These are phyloP conservation scores for Fusarium chlamydosporum DNA, from an alignment of 2,329 filamentous ascomycete species.

Conservation along the genomic window DNA sequence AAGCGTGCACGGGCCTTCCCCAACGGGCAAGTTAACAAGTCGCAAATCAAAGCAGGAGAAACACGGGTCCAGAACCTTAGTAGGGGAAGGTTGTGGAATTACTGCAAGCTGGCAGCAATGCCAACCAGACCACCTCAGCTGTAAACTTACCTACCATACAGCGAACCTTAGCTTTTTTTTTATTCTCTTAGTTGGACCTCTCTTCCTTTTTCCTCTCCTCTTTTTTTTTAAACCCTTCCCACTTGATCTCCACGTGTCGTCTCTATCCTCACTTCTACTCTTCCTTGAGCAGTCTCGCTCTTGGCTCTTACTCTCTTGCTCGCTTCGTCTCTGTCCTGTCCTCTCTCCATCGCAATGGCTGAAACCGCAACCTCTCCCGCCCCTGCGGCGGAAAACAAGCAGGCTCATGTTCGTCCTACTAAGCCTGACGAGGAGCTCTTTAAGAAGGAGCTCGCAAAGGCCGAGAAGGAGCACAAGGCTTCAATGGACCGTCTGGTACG, in stretches of 20 bases:
- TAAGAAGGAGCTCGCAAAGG: constrained; percentile 82
- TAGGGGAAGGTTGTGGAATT: constrained; percentile 50
- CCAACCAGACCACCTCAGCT: constrained; percentile 7
- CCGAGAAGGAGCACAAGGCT: constrained; percentile 87
- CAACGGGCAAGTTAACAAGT: constrained; percentile 44
- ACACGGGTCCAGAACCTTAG: constrained; percentile 48
- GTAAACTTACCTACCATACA: constrained; percentile 8
- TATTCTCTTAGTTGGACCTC: constrained; percentile 29
- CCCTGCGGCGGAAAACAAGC: constrained; percentile 57
- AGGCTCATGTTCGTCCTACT: constrained; percentile 73
- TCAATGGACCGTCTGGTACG: constrained; percentile 73
- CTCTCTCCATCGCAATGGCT: constrained; percentile 58
- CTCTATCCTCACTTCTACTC: constrained; percentile 25
- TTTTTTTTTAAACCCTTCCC: constrained; percentile 31
- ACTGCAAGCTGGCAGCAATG: constrained; percentile 31
- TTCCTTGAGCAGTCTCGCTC: constrained; percentile 41
- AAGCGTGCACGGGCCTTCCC: constrained; percentile 45
- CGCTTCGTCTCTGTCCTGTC: constrained; percentile 22
- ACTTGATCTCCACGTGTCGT: constrained; percentile 43
- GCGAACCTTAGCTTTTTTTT: constrained; percentile 30
- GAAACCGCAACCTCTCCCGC: constrained; percentile 63
- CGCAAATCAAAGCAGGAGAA: constrained; percentile 42
- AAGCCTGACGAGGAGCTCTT: constrained; percentile 90
- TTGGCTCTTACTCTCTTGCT: constrained; percentile 38
- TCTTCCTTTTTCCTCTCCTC: constrained; percentile 34